phyloP scores from a whole-genome alignment of 1,284 basidiomycete genomes.

The Pseudozyma hubeiensis region DNA sequence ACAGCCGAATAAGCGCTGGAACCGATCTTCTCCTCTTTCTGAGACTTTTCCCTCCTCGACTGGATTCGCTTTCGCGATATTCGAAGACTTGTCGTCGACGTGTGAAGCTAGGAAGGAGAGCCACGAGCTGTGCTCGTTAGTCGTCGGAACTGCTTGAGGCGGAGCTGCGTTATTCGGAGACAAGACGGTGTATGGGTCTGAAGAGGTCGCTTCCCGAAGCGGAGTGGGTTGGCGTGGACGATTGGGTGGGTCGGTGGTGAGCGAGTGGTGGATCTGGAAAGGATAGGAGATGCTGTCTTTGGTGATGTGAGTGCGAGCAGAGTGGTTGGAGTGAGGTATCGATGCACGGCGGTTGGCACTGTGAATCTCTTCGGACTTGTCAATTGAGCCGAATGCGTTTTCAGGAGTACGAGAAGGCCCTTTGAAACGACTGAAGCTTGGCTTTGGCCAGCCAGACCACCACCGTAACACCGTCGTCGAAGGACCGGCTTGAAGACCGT shows the following conservation, averaged over 20 bases:
- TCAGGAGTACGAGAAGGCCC: neutral
- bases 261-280: conserved; percentile 22
- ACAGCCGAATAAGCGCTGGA: conserved; percentile 44
- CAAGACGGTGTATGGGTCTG: conserved; percentile 8
- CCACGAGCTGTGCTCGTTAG: conserved; percentile 21
- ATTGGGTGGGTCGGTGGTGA: conserved; percentile 1
- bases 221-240: conserved; percentile 12
- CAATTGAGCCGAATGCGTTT: neutral
- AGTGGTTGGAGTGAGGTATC: conserved; percentile 8
- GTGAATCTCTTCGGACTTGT: neutral
- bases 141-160: neutral
- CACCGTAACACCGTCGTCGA: neutral
- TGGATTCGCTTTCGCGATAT: neutral
- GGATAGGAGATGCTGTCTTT: conserved; percentile 46
- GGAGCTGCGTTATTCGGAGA: neutral
- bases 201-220: conserved; percentile 4
- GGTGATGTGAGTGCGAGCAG: conserved; percentile 12
- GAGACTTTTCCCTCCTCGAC: neutral
- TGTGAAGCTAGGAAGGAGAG: conserved; percentile 27
- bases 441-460: neutral
- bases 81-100: conserved; percentile 5
- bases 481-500: conserved; percentile 1
- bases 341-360: neutral
- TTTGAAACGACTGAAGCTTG: neutral
- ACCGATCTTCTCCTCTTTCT: conserved; percentile 27